These are phyloP conservation scores for Pelargonium myrrhifolium DNA, from an alignment of 441 rosid genomes.

Conservation along the genomic window DNA sequence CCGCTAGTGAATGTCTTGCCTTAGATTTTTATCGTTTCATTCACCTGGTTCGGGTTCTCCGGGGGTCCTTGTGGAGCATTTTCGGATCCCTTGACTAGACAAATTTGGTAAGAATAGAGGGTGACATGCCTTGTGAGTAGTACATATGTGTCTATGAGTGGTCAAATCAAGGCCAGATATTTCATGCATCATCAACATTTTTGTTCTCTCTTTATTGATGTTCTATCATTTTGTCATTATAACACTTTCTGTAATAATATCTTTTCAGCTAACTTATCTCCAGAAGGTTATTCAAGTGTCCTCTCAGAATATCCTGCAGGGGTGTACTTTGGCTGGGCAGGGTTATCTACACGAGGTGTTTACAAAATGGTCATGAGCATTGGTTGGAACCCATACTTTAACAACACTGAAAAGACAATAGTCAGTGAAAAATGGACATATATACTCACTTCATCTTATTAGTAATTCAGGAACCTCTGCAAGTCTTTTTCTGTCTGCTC, in stretches of 20 bases:
- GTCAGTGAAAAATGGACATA: constrained; percentile 36
- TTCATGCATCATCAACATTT: background rate
- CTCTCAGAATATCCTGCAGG: constrained; percentile 69
- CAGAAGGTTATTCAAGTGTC: constrained; percentile 47
- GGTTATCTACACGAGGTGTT: constrained; percentile 49
- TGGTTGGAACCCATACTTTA: constrained; percentile 88
- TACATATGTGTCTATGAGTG: no score
- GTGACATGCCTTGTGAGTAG: no score
- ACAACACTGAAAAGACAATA: constrained; percentile 73
- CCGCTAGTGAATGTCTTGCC: no score
- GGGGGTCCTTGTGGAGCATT: no score
- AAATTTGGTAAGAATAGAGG: no score
- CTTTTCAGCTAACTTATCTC: constrained; percentile 68
- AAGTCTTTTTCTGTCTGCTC: background rate
- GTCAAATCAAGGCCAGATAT: no score
- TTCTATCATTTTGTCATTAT: constrained; percentile 1
- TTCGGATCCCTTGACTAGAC: no score
- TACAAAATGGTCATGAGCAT: constrained; percentile 91
- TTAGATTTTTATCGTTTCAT: no score
- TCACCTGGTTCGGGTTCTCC: no score
- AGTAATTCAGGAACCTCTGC: background rate
- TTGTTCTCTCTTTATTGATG: background rate
- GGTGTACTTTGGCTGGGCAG: constrained; percentile 89
- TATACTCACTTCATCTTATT: background rate
- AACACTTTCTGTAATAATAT: constrained; percentile 6